Evolutionary conservation across 2,329 filamentous ascomycete genomes (phyloP).

Genomic region (Tolypocladium amazonense): DNA sequence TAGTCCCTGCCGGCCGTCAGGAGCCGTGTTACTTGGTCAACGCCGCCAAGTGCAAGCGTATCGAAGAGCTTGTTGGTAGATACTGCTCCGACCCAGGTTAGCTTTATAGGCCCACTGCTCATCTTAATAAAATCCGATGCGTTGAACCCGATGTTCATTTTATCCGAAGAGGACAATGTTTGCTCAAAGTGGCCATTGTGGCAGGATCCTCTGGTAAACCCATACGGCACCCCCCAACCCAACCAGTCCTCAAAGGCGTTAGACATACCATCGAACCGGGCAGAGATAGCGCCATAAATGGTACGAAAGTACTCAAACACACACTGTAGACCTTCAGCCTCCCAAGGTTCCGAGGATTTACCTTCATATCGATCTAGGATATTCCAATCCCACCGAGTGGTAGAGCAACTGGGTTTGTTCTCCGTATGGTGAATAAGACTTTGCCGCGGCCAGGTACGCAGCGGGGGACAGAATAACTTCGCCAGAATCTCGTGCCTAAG

Average conservation of each 20-base stretch:
- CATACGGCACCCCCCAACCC: background rate
- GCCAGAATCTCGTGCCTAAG: background rate
- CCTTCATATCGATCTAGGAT: background rate
- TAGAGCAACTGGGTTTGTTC: background rate
- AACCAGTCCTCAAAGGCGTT: background rate
- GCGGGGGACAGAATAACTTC: background rate
- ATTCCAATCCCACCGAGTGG: background rate
- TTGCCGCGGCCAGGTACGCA: background rate
- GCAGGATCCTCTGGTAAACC: fast-evolving
- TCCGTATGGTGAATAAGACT: background rate
- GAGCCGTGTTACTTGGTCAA: background rate
- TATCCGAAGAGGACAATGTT: background rate
- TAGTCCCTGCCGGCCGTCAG: background rate
- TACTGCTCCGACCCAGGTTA: background rate
- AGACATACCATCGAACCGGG: background rate
- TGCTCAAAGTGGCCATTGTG: background rate
- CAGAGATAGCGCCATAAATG: background rate
- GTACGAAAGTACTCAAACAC: background rate
- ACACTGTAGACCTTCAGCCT: background rate
- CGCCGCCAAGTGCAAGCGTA: background rate
- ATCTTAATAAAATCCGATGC: background rate
- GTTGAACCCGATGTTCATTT: background rate
- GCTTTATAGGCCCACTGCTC: background rate
- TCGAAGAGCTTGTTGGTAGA: background rate
- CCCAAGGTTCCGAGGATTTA: background rate